Evolutionary conservation across 345 rosid species (phyloP).

Genomic region (Diplotaxis tenuifolia): DNA sequence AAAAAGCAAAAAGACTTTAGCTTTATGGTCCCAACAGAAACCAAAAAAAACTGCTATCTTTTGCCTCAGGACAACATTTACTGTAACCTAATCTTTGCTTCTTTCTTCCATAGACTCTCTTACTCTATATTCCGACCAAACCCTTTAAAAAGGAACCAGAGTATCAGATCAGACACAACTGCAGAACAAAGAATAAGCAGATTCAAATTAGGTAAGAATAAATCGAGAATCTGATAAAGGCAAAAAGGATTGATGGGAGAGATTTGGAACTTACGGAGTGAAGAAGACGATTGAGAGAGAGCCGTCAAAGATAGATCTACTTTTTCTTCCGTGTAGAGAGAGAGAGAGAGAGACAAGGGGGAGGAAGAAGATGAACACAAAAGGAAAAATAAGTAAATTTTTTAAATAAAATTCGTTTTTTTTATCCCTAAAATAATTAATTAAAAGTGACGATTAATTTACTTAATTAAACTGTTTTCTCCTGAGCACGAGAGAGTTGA

Average conservation of each 20-base stretch:
- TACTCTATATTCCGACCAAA: background rate
- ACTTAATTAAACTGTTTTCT: conserved; percentile 4
- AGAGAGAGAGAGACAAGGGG: background rate
- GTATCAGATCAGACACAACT: background rate
- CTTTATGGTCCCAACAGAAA: conserved; percentile 28
- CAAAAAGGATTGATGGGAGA: background rate
- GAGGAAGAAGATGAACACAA: conserved; percentile 33
- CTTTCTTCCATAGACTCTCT: conserved; percentile 21
- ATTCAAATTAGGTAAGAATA: background rate
- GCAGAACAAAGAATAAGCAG: background rate
- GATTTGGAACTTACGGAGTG: background rate
- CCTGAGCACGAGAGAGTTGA: conserved; percentile 34
- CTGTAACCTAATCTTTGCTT: conserved; percentile 19
- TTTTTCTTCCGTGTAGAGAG: background rate
- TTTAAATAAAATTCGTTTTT: conserved; percentile 17
- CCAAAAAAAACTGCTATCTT: background rate
- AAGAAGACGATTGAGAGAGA: conserved; percentile 4
- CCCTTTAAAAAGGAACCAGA: background rate
- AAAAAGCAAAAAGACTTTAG: conserved; percentile 21
- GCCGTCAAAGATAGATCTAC: background rate
- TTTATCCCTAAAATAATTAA: background rate
- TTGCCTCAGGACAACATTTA: conserved; percentile 19
- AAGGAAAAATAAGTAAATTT: conserved; percentile 36
- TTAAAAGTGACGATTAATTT: conserved; percentile 17
- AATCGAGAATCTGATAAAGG: background rate